Base-by-base conservation (phyloP, 768 basidiomycete genomes). In the Tubosaeta sp. region DNA sequence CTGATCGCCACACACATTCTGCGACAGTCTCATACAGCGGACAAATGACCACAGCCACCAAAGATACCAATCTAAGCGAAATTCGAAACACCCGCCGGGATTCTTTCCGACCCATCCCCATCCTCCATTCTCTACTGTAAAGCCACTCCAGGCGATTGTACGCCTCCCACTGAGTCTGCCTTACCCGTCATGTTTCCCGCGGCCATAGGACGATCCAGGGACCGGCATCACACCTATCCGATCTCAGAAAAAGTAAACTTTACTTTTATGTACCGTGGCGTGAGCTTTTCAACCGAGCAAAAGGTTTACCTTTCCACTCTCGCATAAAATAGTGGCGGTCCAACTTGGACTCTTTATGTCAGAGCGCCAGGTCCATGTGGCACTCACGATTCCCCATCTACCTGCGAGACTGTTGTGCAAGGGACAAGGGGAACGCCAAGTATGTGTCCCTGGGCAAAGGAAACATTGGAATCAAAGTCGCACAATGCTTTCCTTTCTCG, bases 61-160 rank as follows among this genome's bases (percentile, higher is more conserved):
- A 38, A 45, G 53, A 58, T 50, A 58, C 60, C 62, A 57, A 70
- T 68, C 66, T 62, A 66, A 58, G 56, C 66, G 66, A 68, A 57
- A 64, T 66, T 43, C 53, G 62, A 53, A 55, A 60, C 52, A 2
- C 41, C 54, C 60, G 53, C 52, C 37, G 44, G 52, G 32, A 42
- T 51, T 55, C 56, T 57, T 43, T 44, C 55, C 56, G 49, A 50
- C 31, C 25, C 50, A 26, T 46, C 25, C 12, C 48, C 39, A 25
- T 33, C 13, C 39, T 42, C 2, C 35, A 14, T 7, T 12, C 25
- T 5, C 8, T 4, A n/a, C n/a, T n/a, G n/a, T n/a, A n/a, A n/a
- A n/a, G n/a, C n/a, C n/a, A n/a, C n/a, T n/a, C n/a, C n/a, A n/a
- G n/a, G n/a, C n/a, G n/a, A n/a, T n/a, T n/a, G n/a, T n/a, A n/a